Conservation (phyloP, 495 filamentous ascomycete genomes). For the Recurvomyces mirabilis region DNA sequence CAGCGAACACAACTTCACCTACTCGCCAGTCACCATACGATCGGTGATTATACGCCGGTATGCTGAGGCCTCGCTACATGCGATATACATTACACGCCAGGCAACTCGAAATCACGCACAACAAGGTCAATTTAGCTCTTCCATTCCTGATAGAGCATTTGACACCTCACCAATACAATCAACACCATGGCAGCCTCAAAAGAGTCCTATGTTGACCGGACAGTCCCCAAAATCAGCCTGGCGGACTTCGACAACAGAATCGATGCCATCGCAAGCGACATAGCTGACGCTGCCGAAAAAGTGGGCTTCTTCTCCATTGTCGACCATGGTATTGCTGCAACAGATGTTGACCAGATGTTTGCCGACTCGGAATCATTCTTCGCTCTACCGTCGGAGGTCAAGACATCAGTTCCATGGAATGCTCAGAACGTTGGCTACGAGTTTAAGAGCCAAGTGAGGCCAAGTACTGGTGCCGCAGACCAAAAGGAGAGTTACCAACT, state of each 20-base stretch:
- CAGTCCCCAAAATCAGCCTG: conserved; percentile 49
- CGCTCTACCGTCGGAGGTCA: conserved; percentile 40
- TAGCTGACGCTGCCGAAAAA: conserved; percentile 48
- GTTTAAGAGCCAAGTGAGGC: conserved; percentile 47
- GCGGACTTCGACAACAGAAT: conserved; percentile 42
- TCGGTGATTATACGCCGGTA: too few relatives aligned
- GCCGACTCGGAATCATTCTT: conserved; percentile 43
- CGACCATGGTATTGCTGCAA: conserved; percentile 42
- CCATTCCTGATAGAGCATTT: too few relatives aligned
- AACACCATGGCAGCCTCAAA: background rate
- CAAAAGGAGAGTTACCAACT: conserved; percentile 54
- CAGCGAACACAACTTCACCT: too few relatives aligned
- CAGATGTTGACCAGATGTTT: conserved; percentile 46
- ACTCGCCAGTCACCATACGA: too few relatives aligned
- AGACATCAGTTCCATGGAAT: conserved; percentile 44
- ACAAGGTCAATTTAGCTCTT: too few relatives aligned
- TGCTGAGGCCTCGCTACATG: too few relatives aligned
- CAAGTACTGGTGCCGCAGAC: conserved; percentile 49
- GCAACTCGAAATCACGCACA: too few relatives aligned
- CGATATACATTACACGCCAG: too few relatives aligned
- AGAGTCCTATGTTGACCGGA: conserved; percentile 19
- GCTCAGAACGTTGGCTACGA: conserved; percentile 52
- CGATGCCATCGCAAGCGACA: conserved; percentile 41
- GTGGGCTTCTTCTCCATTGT: conserved; percentile 52
- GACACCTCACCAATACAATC: too few relatives aligned